Percentiles rank a stretch among this genome's conserved stretches.
phyloP scores from a whole-genome alignment of 2,329 filamentous ascomycete genomes.

The Stachybotrys echinatus region DNA sequence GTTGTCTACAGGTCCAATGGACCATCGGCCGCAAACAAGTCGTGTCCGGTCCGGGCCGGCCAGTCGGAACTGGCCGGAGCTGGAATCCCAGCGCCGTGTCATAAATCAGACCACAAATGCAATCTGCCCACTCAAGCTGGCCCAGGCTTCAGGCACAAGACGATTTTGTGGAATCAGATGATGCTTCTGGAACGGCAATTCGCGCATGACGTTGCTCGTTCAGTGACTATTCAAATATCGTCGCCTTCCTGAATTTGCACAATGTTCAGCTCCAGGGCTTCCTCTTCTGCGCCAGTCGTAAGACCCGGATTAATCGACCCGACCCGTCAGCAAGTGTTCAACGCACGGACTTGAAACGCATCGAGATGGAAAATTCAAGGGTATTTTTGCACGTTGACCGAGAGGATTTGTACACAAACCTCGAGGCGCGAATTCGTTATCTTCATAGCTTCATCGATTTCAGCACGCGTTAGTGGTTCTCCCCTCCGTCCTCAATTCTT shows the following conservation, averaged over 20 bases:
- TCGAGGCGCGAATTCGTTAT: slow-evolving; percentile 66
- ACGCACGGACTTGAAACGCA: too few relatives aligned
- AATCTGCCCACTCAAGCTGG: neutral
- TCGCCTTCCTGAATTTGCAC: neutral
- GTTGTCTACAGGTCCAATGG: too few relatives aligned
- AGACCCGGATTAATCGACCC: neutral
- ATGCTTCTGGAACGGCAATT: neutral
- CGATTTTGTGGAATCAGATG: neutral
- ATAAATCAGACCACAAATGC: neutral
- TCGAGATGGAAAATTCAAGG: slow-evolving; percentile 20
- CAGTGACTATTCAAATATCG: neutral
- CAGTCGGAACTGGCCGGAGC: neutral
- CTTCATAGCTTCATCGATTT: slow-evolving; percentile 75
- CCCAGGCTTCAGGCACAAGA: neutral
- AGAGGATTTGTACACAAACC: slow-evolving; percentile 64
- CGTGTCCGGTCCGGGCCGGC: neutral
- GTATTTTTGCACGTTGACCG: slow-evolving; percentile 53
- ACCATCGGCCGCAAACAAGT: neutral
- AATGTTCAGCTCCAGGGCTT: too few relatives aligned
- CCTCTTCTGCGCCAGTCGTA: neutral
- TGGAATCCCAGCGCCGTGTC: neutral
- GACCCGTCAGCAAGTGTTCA: neutral
- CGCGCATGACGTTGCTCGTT: neutral
- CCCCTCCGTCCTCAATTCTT: neutral
- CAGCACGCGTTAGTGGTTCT: slow-evolving; percentile 51